Evolutionary conservation across 345 rosid species (phyloP).

Genomic region (Moricandia arvensis): DNA sequence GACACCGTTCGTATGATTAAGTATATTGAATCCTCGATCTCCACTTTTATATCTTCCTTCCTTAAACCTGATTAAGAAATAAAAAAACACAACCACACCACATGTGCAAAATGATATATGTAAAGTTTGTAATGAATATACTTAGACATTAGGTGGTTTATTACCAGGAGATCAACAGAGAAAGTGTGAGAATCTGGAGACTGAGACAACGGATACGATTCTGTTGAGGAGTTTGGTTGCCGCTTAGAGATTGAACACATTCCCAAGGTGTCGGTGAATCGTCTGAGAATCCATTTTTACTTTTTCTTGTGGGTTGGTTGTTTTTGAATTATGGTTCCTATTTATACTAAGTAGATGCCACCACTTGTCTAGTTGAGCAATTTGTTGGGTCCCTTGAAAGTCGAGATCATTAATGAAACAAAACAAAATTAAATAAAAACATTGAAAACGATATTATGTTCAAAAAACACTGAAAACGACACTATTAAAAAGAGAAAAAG

Average conservation of each 20-base stretch:
- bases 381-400: slow-evolving; percentile 18
- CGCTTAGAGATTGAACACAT: slow-evolving; percentile 36
- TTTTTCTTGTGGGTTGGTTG: neutral
- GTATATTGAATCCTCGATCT: slow-evolving; percentile 70
- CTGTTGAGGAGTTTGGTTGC: slow-evolving; percentile 38
- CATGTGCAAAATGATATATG: neutral
- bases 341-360: slow-evolving; percentile 4
- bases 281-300: slow-evolving; percentile 47
- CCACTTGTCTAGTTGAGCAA: slow-evolving; percentile 33
- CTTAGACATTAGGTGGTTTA: neutral
- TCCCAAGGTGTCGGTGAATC: slow-evolving; percentile 50
- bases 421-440: neutral
- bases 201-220: slow-evolving; percentile 61
- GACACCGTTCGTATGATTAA: slow-evolving; percentile 61
- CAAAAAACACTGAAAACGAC: no score
- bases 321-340: neutral
- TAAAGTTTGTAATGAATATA: neutral
- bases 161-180: slow-evolving; percentile 78
- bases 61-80: slow-evolving; percentile 58
- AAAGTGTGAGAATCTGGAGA: slow-evolving; percentile 65
- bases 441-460: no score
- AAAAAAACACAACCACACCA: neutral
- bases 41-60: slow-evolving; percentile 73
- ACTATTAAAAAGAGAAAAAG: neutral
- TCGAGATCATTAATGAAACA: neutral